These are phyloP conservation scores for Arabidopsis thaliana DNA, from an alignment of 345 rosid genomes.

Conservation along the genomic window TAIR10.1 NC_003070.9:18115501-18116000, in stretches of 20 bases:
- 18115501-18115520: conserved; percentile 60
- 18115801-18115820: conserved; percentile 53
- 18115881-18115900: conserved; percentile 14
- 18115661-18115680: conserved; percentile 10
- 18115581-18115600: conserved; percentile 51
- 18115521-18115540: conserved; percentile 54
- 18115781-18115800: conserved; percentile 40
- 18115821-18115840: conserved; percentile 25
- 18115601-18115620: conserved; percentile 17
- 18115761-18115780: conserved; percentile 49
- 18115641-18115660: neutral
- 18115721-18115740: conserved; percentile 77
- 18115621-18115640: neutral
- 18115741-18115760: conserved; percentile 62
- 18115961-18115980: neutral
- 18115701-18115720: conserved; percentile 75
- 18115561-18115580: conserved; percentile 48
- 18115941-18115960: neutral
- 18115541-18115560: conserved; percentile 48
- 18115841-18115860: conserved; percentile 15
- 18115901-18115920: neutral
- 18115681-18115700: conserved; percentile 57
- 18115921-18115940: neutral
- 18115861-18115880: conserved; percentile 6
- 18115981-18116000: neutral